Evolutionary conservation across 768 basidiomycete genomes (phyloP), one percentile per base, ranked within the genome.

Genomic region (Boletus rex-veris): DNA sequence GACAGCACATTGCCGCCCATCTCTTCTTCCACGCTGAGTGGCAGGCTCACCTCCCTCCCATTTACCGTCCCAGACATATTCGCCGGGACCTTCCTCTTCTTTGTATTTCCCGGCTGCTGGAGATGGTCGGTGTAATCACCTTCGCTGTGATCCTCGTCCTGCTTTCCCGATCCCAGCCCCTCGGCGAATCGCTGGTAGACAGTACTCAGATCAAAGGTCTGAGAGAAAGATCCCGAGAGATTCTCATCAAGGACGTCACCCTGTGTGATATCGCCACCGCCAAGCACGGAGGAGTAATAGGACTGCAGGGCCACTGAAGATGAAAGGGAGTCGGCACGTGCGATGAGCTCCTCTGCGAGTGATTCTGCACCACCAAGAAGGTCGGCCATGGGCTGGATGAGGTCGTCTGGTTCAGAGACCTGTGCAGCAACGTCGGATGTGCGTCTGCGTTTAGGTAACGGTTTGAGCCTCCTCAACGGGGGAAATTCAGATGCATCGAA

Each of bases 81-180:
- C 36, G 82, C 80, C 1, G 91, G 90, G 3, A 92, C 90, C 67
- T 92, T 92, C 45, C 90, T 78, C 74, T 92, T 92, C 81, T 92
- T 92, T 45, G 88, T 87, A 63, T 92, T 92, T 8, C 85, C 86
- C 4, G 84, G 88, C 58, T 90, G 89, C 56, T 80, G 84, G 30
- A 85, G 70, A 61, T 87, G 85, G 66, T 90, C 86, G 15, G 77
- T 64, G 59, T 84, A 84, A 63, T 87, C 88, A 19, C 77, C 82
- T 58, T 82, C 83, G 10, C 72, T 79, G 30, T 77, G 74, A 58
- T 79, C 80, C 43, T 84, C 81, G 37, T 80, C 80, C 50, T 79
- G 78, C 58, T 52, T 71, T 45, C 60, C 53, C 39, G 59, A 70
- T 63, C 57, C 57, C 48, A 59, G 50, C 46, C 60, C 60, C 19